Conservation (phyloP, 2,329 filamentous ascomycete species). For the Cladophialophora carrionii region DNA sequence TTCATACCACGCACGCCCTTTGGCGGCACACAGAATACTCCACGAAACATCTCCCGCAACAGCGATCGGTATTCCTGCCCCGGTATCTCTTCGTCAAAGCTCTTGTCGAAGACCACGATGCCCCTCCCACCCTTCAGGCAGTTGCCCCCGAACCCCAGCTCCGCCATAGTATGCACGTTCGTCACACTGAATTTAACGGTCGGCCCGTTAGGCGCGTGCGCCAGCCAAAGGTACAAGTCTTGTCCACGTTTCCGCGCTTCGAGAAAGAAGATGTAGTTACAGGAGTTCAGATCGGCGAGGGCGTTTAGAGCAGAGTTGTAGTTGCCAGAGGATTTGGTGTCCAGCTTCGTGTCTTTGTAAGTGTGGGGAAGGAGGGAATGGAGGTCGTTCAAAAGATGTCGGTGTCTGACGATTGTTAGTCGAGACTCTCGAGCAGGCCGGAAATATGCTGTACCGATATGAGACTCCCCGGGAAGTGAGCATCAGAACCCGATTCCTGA, state of each 20-base stretch:
- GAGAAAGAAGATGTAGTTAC: constrained; percentile 93
- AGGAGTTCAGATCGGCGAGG: constrained; percentile 77
- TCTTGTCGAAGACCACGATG: constrained; percentile 85
- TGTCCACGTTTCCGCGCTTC: constrained; percentile 86
- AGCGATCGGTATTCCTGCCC: constrained; percentile 51
- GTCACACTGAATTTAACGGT: constrained; percentile 61
- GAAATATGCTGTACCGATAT: constrained; percentile 62
- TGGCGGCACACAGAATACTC: constrained; percentile 90
- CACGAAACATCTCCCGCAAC: constrained; percentile 84
- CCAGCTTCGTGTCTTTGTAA: constrained; percentile 93
- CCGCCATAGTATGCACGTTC: constrained; percentile 90
- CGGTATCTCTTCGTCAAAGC: constrained; percentile 75
- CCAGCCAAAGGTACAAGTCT: constrained; percentile 92
- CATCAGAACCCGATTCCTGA: constrained; percentile 72
- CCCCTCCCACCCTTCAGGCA: constrained; percentile 92
- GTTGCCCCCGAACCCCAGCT: constrained; percentile 95
- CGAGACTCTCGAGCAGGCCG: neutral
- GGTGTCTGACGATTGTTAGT: constrained; percentile 64
- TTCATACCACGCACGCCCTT: constrained; percentile 81
- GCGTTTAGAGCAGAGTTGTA: constrained; percentile 79
- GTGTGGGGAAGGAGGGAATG: constrained; percentile 86
- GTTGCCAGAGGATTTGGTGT: constrained; percentile 74
- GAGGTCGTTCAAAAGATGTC: constrained; percentile 89
- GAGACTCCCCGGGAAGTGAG: constrained; percentile 92
- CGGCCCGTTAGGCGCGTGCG: constrained; percentile 83